These are phyloP conservation scores for Calendula officinalis DNA, from an alignment of 129 eudicot species.

Conservation along the genomic window DNA sequence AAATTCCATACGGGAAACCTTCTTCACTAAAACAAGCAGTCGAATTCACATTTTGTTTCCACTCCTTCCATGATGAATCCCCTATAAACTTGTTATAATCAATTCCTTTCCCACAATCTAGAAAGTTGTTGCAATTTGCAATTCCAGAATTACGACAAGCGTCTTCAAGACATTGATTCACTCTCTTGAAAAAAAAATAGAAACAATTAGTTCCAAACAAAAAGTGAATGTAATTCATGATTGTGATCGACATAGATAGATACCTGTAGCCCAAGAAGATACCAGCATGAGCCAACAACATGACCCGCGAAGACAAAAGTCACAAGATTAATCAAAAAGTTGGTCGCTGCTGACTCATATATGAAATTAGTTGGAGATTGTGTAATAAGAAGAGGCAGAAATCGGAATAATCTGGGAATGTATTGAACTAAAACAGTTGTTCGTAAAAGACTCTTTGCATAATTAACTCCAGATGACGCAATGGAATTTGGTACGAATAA, in stretches of 20 bases:
- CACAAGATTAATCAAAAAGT: conserved; percentile 71
- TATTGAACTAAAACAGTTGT: conserved; percentile 75
- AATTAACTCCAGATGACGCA: conserved; percentile 62
- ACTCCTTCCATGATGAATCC: conserved; percentile 31
- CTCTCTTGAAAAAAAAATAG: conserved; percentile 49
- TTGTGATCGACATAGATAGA: background rate
- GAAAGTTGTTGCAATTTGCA: conserved; percentile 36
- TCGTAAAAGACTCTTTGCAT: conserved; percentile 71
- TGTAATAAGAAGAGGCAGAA: conserved; percentile 76
- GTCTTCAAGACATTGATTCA: conserved; percentile 80
- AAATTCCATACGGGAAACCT: conserved; percentile 66
- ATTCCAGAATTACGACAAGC: conserved; percentile 44
- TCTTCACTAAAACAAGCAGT: conserved; percentile 48
- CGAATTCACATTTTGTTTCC: conserved; percentile 44
- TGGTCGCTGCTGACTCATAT: conserved; percentile 84
- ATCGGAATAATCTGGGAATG: conserved; percentile 70
- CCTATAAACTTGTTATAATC: background rate
- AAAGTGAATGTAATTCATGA: too few species aligned
- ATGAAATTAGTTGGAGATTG: conserved; percentile 65
- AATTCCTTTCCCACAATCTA: conserved; percentile 67
- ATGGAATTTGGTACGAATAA: conserved; percentile 42
- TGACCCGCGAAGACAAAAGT: conserved; percentile 70
- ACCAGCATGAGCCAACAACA: conserved; percentile 84
- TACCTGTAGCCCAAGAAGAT: conserved; percentile 82
- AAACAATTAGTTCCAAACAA: conserved; percentile 28